phyloP scores from a whole-genome alignment of 345 rosid genomes.

The Lepidium aucheri region DNA sequence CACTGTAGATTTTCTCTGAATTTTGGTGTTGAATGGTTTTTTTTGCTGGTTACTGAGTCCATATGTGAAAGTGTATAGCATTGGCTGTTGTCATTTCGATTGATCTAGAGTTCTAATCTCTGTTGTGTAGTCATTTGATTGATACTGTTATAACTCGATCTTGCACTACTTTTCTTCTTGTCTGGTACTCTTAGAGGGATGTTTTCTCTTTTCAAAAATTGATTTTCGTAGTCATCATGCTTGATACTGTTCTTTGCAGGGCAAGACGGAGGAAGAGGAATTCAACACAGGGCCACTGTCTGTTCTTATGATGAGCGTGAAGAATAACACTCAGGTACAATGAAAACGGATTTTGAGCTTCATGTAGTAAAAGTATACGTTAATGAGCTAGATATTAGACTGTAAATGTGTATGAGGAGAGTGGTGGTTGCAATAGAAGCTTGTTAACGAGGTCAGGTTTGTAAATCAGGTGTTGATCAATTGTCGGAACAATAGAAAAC shows the following conservation, averaged over 20 bases:
- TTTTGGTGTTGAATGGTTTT: background rate
- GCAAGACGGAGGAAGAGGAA: constrained; percentile 84
- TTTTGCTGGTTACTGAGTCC: background rate
- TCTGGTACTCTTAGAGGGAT: background rate
- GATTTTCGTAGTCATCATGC: background rate
- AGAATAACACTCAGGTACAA: constrained; percentile 85
- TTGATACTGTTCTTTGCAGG: constrained; percentile 11
- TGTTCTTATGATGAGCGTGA: constrained; percentile 92
- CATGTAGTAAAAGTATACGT: background rate
- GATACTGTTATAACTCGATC: background rate
- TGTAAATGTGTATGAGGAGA: background rate
- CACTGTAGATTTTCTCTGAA: background rate
- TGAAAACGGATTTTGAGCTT: background rate
- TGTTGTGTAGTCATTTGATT: background rate
- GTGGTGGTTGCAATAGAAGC: background rate
- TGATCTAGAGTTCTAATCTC: background rate
- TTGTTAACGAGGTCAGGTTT: background rate
- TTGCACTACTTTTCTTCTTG: background rate
- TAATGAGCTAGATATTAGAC: background rate
- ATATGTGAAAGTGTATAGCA: background rate
- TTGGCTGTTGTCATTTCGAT: background rate
- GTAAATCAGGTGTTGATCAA: constrained; percentile 71
- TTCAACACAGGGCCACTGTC: constrained; percentile 93
- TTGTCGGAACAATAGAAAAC: constrained; percentile 65
- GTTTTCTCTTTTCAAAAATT: background rate